Evolutionary conservation across 352 stramenopile genomes (phyloP).

Genomic region (Phytopythium sindhum): DNA sequence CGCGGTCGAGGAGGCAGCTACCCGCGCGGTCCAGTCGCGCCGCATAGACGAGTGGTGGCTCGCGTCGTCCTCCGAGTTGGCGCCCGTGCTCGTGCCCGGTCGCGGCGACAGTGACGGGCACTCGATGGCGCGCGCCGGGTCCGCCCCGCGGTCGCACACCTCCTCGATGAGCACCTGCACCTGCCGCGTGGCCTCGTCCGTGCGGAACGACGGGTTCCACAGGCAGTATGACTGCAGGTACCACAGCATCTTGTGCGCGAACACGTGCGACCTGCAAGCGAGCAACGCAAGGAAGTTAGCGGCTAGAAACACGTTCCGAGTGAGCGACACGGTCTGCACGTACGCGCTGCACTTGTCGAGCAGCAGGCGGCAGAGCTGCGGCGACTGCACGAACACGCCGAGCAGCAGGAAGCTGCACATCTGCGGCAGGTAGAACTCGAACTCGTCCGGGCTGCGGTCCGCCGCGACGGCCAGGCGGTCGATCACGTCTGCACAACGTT

Average conservation of each 20-base stretch:
- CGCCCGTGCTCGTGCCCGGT: slow-evolving; percentile 8
- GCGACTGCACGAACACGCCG: slow-evolving; percentile 57
- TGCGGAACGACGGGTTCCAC: slow-evolving; percentile 52
- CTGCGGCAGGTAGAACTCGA: slow-evolving; percentile 85
- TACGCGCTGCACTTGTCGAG: slow-evolving; percentile 79
- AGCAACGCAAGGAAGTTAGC: not conserved
- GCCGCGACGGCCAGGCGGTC: slow-evolving; percentile 47
- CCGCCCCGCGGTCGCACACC: slow-evolving; percentile 50
- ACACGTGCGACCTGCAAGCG: slow-evolving; percentile 64
- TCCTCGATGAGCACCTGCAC: slow-evolving; percentile 83
- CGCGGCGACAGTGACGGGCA: slow-evolving; percentile 12
- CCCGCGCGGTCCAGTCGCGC: slow-evolving; percentile 13
- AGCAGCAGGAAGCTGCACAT: slow-evolving; percentile 82
- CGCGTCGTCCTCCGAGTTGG: slow-evolving; percentile 15
- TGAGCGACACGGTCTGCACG: not conserved
- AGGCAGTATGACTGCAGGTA: slow-evolving; percentile 81
- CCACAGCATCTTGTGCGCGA: slow-evolving; percentile 84
- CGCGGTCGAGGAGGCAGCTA: slow-evolving; percentile 19
- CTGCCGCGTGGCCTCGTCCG: slow-evolving; percentile 44
- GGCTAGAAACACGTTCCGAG: not conserved
- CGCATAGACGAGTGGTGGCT: slow-evolving; percentile 16
- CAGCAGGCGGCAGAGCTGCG: slow-evolving; percentile 62
- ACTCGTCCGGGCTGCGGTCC: slow-evolving; percentile 54
- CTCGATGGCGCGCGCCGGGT: slow-evolving; percentile 43
- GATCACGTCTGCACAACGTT: slow-evolving; percentile 26